These are phyloP conservation scores for Candida cerambycidarum DNA, from an alignment of 805 yeast species.

Conservation along the genomic window DNA sequence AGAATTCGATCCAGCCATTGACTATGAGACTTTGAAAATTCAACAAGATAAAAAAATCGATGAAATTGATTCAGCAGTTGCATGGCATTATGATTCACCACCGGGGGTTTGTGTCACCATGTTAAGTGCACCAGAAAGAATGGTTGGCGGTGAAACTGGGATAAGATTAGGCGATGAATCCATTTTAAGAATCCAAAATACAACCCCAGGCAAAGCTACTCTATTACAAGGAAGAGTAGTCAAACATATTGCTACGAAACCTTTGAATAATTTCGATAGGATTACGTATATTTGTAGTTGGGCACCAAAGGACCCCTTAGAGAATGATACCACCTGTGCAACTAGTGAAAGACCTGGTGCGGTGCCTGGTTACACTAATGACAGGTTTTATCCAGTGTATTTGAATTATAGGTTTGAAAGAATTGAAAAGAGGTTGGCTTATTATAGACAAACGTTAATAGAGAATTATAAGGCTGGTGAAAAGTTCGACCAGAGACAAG, in stretches of 20 bases:
- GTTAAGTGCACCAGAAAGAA: conserved; percentile 13
- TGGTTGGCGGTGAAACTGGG: conserved; percentile 18
- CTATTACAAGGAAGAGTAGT: conserved; percentile 23
- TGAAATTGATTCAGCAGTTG: conserved; percentile 8
- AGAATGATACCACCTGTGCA: conserved; percentile 36
- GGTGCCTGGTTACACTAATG: conserved; percentile 25
- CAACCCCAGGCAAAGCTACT: conserved; percentile 20
- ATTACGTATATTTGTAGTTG: conserved; percentile 43
- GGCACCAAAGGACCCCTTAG: conserved; percentile 37
- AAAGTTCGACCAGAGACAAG: conserved; percentile 35
- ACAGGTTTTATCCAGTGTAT: conserved; percentile 30
- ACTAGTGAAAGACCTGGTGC: conserved; percentile 41
- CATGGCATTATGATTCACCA: conserved; percentile 18
- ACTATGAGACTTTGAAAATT: conserved; percentile 9
- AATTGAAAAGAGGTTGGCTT: conserved; percentile 22
- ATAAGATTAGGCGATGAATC: conserved; percentile 16
- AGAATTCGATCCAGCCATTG: conserved; percentile 9
- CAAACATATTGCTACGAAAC: conserved; percentile 23
- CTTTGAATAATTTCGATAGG: conserved; percentile 34
- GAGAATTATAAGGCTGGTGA: conserved; percentile 10
- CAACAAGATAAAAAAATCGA: conserved; percentile 12
- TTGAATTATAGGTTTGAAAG: conserved; percentile 25
- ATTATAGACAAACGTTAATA: conserved; percentile 12
- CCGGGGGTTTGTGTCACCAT: conserved; percentile 15
- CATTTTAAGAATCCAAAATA: conserved; percentile 15